Percentiles rank a stretch among this genome's conserved stretches.
phyloP scores from a whole-genome alignment of 129 eudicot genomes.

The Centella asiatica region DNA sequence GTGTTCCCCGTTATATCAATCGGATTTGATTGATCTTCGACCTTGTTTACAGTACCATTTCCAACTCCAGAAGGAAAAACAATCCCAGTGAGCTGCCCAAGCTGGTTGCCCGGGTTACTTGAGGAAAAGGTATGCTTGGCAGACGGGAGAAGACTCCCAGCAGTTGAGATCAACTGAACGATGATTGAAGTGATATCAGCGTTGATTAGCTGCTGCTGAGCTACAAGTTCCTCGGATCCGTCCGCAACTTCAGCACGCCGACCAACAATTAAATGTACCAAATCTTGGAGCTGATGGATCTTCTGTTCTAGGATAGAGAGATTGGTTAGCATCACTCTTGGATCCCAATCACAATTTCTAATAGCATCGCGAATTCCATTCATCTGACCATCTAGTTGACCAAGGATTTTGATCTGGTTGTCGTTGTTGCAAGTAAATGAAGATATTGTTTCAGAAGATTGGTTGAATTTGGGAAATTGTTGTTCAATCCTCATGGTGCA shows the following conservation, averaged over 20 bases:
- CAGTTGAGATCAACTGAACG: constrained; percentile 81
- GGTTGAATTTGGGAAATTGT: constrained; percentile 22
- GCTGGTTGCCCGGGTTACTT: constrained; percentile 17
- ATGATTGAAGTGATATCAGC: constrained; percentile 92
- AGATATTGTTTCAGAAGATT: constrained; percentile 20
- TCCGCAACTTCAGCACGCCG: constrained; percentile 30
- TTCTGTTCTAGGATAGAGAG: constrained; percentile 78
- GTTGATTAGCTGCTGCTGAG: constrained; percentile 80
- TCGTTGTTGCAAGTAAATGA: constrained; percentile 11
- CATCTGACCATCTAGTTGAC: constrained; percentile 34
- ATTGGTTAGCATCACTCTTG: constrained; percentile 59
- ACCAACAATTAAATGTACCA: constrained; percentile 46
- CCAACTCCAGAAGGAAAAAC: constrained; percentile 17
- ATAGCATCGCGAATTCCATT: constrained; percentile 23
- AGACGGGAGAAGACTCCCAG: constrained; percentile 90
- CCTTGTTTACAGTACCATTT: constrained; percentile 27
- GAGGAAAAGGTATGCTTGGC: constrained; percentile 39
- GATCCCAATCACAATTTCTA: constrained; percentile 62
- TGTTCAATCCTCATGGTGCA: constrained; percentile 34
- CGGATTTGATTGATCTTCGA: constrained; percentile 43
- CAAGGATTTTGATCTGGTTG: constrained; percentile 25
- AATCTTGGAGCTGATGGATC: constrained; percentile 77
- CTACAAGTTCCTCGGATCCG: constrained; percentile 40
- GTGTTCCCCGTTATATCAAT: constrained; percentile 19
- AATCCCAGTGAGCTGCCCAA: constrained; percentile 24